Percentiles rank a stretch among this genome's conserved stretches.
Conservation (phyloP, 768 basidiomycete species). For the Tylopilus plumbeoviolaceoides region DNA sequence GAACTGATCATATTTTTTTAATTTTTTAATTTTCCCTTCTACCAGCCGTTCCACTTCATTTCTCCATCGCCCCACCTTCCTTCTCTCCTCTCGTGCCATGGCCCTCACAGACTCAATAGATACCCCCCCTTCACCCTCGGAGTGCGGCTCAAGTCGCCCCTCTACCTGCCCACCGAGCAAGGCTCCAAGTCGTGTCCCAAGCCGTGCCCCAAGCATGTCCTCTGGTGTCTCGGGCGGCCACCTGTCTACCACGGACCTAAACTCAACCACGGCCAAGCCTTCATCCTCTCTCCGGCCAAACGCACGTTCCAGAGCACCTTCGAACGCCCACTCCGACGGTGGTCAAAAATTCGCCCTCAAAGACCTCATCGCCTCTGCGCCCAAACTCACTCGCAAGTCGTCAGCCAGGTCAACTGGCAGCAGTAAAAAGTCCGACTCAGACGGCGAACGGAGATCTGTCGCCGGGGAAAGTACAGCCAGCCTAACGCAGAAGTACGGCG, state of each 20-base stretch:
- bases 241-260: conserved; percentile 28
- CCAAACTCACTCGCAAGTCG: conserved; percentile 69
- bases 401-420: conserved; percentile 68
- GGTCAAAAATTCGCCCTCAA: conserved; percentile 82
- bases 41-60: not conserved
- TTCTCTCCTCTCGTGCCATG: conserved; percentile 30
- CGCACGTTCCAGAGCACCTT: conserved; percentile 36
- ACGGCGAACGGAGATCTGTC: conserved; percentile 42
- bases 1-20: conserved; percentile 8
- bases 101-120: conserved; percentile 35
- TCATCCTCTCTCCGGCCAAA: conserved; percentile 17
- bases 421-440: conserved; percentile 67
- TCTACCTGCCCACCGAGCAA: conserved; percentile 59
- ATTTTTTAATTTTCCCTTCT: not conserved
- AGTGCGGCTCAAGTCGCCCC: conserved; percentile 59
- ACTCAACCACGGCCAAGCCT: conserved; percentile 18
- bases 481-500: conserved; percentile 88
- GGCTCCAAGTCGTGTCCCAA: conserved; percentile 44
- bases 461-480: conserved; percentile 52
- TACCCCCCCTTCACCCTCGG: conserved; percentile 51
- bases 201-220: conserved; percentile 36
- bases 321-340: conserved; percentile 51
- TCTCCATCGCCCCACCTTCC: not conserved
- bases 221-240: conserved; percentile 38
- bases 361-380: conserved; percentile 66